Conservation (phyloP, 2,329 filamentous ascomycete genomes). For the Colletotrichum lindemuthianum region DNA sequence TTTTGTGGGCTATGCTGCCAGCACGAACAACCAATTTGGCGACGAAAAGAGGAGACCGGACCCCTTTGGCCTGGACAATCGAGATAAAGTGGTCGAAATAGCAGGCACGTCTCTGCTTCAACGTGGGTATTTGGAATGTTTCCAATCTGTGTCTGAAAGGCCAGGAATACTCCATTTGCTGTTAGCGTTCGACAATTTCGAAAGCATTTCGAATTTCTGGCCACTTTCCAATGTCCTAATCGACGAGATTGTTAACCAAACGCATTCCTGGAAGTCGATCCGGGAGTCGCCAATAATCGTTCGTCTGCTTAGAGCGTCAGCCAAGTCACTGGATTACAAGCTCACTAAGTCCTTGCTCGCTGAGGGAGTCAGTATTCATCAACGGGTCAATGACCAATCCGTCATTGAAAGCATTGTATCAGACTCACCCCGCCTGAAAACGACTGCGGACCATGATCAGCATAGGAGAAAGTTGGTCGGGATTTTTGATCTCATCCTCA, state of each 20-base stretch:
- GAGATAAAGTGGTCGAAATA: not conserved
- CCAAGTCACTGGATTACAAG: not conserved
- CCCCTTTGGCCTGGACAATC: too few species aligned
- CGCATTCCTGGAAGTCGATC: not conserved
- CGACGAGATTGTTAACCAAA: not conserved
- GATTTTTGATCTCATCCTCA: not conserved
- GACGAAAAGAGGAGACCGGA: too few species aligned
- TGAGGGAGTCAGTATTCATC: not conserved
- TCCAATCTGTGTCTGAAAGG: not conserved
- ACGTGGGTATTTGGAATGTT: not conserved
- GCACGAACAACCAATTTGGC: too few species aligned
- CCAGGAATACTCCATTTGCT: not conserved
- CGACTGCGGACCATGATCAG: too few species aligned
- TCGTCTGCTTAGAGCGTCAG: not conserved
- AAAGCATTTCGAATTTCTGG: not conserved
- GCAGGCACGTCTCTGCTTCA: not conserved
- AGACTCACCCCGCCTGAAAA: too few species aligned
- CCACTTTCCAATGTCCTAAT: not conserved
- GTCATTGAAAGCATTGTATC: not conserved
- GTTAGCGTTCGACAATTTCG: not conserved
- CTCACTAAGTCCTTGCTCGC: not conserved
- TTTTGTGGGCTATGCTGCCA: not conserved
- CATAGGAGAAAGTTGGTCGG: too few species aligned
- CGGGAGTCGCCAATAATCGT: not conserved
- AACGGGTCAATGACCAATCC: not conserved